A percentile compares a stretch with the other conserved stretches of the same genome.
Evolutionary conservation across 306 rosid genomes (phyloP).

Genomic region (Pterocarpus santalinus): DNA sequence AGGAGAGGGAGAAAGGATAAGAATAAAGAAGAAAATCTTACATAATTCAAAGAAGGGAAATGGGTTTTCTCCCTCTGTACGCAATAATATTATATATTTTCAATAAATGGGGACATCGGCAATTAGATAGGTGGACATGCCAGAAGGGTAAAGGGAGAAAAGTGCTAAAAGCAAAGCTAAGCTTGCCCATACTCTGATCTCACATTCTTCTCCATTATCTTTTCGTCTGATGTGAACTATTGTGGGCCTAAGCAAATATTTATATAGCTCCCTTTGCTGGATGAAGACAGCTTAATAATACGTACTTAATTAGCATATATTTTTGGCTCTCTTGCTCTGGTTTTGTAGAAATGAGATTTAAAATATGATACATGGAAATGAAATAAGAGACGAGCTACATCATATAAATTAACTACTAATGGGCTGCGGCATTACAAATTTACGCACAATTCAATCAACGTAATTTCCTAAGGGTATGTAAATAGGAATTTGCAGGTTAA

Average conservation of each 20-base stretch:
- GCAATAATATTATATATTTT: background rate
- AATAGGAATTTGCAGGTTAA: too few species aligned
- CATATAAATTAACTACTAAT: too few species aligned
- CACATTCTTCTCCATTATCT: conserved; percentile 67
- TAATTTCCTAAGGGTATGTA: too few species aligned
- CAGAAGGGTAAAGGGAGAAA: conserved; percentile 30
- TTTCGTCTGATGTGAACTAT: conserved; percentile 74
- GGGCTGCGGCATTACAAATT: too few species aligned
- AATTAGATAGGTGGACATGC: conserved; percentile 10
- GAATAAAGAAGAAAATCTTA: conserved; percentile 52
- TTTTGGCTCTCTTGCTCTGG: background rate
- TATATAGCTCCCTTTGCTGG: background rate
- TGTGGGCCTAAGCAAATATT: conserved; percentile 54
- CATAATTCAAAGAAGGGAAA: conserved; percentile 44
- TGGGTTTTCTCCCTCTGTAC: background rate
- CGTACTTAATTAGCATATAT: background rate
- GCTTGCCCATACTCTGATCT: conserved; percentile 72
- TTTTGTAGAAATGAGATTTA: background rate
- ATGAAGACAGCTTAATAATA: conserved; percentile 10
- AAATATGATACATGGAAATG: too few species aligned
- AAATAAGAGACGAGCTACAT: too few species aligned
- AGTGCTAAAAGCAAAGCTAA: conserved; percentile 48
- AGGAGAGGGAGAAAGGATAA: conserved; percentile 35
- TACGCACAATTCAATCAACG: too few species aligned
- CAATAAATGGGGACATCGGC: background rate